Evolutionary conservation across 75 land plant genomes (phyloP), one percentile per base, ranked within the genome.

Genomic region (Pseudotsuga menziesii): DNA sequence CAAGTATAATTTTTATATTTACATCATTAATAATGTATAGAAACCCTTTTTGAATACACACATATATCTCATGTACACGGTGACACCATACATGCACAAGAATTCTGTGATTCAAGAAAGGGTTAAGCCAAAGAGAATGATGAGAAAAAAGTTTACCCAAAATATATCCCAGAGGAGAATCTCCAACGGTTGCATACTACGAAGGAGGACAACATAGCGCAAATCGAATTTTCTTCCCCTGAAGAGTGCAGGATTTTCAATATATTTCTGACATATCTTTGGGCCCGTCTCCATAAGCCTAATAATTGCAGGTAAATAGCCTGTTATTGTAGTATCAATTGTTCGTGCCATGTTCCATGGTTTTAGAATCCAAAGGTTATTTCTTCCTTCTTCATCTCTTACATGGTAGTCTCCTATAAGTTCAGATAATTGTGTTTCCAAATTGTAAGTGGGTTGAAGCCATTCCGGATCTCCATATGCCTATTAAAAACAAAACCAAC

Each of bases 281-380:
- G 99, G 99, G 61, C 99, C 99, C 74, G 99, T 96, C 78, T 96
- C 99, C 86, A 93, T 90, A 36, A 90, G 89, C 36, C 99, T 81
- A 57, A 94, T 88, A 29, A 96, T 84, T 48, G 94, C 90, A 77
- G 99, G 86, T 73, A 96, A 77, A 81, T 86, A 79, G 58, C 78
- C 84, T 74, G 94, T 91, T 15, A 96, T 87, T 57, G 99, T 86
- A 32, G 99, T 96, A 79, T 96, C 99, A 82, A 96, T 96, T 20
- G 97, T 96, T 57, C 99, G 85, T 39, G 99, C 99, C 99, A 96
- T 93, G 72, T 96, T 96, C 99, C 99, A 96, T 55, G 99, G 99
- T 77, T 96, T 96, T 72, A 94, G 80, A 63, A 96, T 96, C 99
- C 99, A 96, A 11, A 94, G 78, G 80, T 96, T 96, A 79, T 96